Evolutionary conservation across 257 asterid genomes (phyloP), one percentile per base, ranked within the genome.

Genomic region (Paraleonurus japonicus): DNA sequence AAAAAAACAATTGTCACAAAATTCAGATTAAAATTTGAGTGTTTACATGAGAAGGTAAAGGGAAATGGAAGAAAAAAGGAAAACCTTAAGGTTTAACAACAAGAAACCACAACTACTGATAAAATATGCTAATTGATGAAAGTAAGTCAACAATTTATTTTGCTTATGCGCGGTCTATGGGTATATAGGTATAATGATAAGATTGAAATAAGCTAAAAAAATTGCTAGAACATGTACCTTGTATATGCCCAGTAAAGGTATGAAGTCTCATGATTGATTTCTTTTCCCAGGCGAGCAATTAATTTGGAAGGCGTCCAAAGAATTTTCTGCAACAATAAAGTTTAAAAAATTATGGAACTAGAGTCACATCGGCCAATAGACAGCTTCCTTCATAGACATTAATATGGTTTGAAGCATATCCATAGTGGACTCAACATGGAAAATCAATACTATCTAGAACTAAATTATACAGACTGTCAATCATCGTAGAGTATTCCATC

Each of bases 231-330:
- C 43, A 63, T 19, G 59, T 82, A 85, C 99, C 96, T 88, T 89
- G 79, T 84, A n/a, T n/a, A 81, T 33, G 99, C 98, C 99, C 96
- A 91, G 79, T 91, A 91, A 67, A 94, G 81, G 80, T 94, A 94
- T 11, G 99, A 94, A 59, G 86, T 79, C 76, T 89, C 92, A 63
- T 94, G 72, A 33, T 91, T 85, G 60, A 94, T 88, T 83, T 91
- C 98, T 81, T 86, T 85, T 62, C 95, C 96, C 61, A 94, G 84
- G 15, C 95, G 95, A 66, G 98, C 84, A 79, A 91, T 94, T 67
- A 94, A 95, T 83, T 85, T 86, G 54, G 99, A 91, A 47, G 99
- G 99, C 22, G 98, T 91, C 98, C 96, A 91, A 61, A 84, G 74
- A 50, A 81, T 72, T 66, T 84, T 87, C 99, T 91, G 91, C 15